Conservation (phyloP, 2,329 filamentous ascomycete species). For the Exutisphaerella laricina region DNA sequence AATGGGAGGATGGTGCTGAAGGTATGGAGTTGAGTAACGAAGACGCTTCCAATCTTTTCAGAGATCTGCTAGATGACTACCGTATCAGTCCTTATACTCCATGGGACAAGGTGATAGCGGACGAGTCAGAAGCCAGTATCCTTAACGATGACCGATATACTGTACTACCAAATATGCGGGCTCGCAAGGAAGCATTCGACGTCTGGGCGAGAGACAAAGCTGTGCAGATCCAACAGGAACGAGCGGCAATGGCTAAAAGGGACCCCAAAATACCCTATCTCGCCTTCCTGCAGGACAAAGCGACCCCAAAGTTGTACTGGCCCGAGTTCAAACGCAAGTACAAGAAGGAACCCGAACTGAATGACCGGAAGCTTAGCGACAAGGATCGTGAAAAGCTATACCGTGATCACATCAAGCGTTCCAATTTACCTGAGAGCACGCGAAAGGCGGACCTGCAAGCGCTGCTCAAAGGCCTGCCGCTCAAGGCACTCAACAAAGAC, state of each 20-base stretch:
- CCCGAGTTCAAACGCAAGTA: constrained; percentile 91
- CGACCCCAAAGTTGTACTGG: constrained; percentile 93
- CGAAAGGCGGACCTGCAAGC: constrained; percentile 64
- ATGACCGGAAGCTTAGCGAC: constrained; percentile 53
- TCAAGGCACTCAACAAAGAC: constrained; percentile 54
- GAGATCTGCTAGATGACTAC: constrained; percentile 77
- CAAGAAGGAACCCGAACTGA: constrained; percentile 75
- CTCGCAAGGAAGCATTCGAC: constrained; percentile 75
- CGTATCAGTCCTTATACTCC: constrained; percentile 79
- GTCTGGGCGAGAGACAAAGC: constrained; percentile 78
- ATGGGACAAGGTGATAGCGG: constrained; percentile 82
- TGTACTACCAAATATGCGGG: constrained; percentile 71
- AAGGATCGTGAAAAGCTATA: constrained; percentile 77
- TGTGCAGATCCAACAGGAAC: constrained; percentile 62
- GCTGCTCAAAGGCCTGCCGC: constrained; percentile 58
- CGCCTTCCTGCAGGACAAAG: constrained; percentile 71
- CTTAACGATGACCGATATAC: constrained; percentile 85
- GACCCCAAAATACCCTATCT: constrained; percentile 82
- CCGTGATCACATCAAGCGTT: constrained; percentile 62
- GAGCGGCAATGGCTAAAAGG: constrained; percentile 69
- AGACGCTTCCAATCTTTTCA: constrained; percentile 73
- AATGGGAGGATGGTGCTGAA: constrained; percentile 66
- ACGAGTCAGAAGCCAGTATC: constrained; percentile 59
- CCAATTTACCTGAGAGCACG: constrained; percentile 59
- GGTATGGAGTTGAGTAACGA: constrained; percentile 65